These are phyloP conservation scores for Clarkia xantiana DNA, from an alignment of 345 rosid species.

Conservation along the genomic window DNA sequence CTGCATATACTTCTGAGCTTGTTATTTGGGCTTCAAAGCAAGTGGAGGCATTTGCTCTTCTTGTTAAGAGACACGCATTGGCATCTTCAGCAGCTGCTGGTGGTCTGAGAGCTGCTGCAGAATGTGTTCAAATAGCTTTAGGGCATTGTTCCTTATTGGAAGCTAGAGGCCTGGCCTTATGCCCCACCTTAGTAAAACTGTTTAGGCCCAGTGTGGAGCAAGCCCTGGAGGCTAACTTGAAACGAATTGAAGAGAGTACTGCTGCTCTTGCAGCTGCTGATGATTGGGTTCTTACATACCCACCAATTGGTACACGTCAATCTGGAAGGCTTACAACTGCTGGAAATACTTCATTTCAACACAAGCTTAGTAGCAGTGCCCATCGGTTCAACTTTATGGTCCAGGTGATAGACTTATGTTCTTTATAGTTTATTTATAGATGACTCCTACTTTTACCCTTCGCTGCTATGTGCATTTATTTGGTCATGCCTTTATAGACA, in stretches of 20 bases:
- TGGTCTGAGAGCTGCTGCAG: conserved; percentile 97
- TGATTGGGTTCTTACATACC: conserved; percentile 82
- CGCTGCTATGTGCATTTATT: too few species aligned
- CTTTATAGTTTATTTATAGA: neutral
- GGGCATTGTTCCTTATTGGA: conserved; percentile 98
- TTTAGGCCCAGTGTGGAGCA: conserved; percentile 97
- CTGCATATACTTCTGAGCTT: conserved; percentile 86
- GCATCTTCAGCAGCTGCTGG: conserved; percentile 99
- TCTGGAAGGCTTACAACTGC: conserved; percentile 42
- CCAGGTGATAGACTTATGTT: conserved; percentile 47
- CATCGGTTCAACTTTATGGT: conserved; percentile 97
- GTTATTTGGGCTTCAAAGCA: conserved; percentile 98
- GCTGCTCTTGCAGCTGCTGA: conserved; percentile 99
- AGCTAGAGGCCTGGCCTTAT: conserved; percentile 85
- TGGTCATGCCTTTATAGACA: too few species aligned
- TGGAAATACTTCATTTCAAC: conserved; percentile 46
- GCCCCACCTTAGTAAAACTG: conserved; percentile 75
- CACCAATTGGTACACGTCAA: conserved; percentile 55
- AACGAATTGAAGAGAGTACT: conserved; percentile 93
- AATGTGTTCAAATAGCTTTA: conserved; percentile 96
- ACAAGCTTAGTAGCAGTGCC: conserved; percentile 89
- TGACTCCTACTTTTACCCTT: too few species aligned
- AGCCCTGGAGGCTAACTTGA: conserved; percentile 88
- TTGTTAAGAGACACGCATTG: conserved; percentile 92
- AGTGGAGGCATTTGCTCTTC: conserved; percentile 77